Evolutionary conservation across 2,329 filamentous ascomycete species (phyloP).

Genomic region (Fusarium sp.): DNA sequence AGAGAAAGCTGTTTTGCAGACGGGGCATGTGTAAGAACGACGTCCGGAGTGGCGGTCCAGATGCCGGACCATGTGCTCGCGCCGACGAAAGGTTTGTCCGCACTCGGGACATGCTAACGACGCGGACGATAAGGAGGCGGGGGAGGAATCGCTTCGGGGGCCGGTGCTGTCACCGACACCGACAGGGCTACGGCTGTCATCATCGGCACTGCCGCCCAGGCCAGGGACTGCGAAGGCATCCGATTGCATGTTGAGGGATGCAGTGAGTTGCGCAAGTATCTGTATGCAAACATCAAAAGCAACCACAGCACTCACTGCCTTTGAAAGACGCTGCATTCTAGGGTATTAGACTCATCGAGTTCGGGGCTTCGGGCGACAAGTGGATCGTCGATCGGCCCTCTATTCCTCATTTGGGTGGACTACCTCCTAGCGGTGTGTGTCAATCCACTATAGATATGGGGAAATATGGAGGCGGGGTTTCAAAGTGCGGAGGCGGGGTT

Average conservation of each 20-base stretch:
- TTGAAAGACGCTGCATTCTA: not conserved
- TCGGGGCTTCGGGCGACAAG: not conserved
- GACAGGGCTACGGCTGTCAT: too few relatives aligned
- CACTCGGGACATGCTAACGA: not conserved
- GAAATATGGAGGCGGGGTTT: too few relatives aligned
- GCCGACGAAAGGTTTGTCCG: not conserved
- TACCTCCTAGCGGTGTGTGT: not conserved
- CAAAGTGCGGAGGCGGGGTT: too few relatives aligned
- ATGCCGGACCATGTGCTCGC: not conserved
- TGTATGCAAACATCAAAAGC: not conserved
- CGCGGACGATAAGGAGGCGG: not conserved
- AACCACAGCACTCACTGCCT: not conserved
- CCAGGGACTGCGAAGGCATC: not conserved
- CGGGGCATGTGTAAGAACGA: not conserved
- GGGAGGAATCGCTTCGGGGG: not conserved
- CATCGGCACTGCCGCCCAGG: not conserved
- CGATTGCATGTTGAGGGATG: not conserved
- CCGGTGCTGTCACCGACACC: not conserved
- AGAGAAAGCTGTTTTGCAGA: not conserved
- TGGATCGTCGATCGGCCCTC: not conserved
- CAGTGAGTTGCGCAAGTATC: not conserved
- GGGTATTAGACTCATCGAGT: too few relatives aligned
- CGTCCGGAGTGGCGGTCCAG: not conserved
- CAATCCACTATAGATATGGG: not conserved
- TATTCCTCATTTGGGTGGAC: not conserved